Evolutionary conservation across 2,329 filamentous ascomycete genomes (phyloP), one percentile per base, ranked within the genome.

Genomic region (Volutella citrinella): DNA sequence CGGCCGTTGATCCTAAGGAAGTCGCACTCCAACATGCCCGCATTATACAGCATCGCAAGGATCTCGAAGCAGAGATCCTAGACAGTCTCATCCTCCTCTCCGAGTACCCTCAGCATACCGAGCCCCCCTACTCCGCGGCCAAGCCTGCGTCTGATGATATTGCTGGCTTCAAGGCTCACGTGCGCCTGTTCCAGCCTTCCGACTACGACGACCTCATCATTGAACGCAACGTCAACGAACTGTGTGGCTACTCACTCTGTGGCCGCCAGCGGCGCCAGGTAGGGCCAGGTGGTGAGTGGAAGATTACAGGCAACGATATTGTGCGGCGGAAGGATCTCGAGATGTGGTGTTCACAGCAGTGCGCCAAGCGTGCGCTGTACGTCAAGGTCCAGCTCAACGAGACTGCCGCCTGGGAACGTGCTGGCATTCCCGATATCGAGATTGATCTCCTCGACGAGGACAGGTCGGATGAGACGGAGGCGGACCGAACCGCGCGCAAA

Each of bases 171-270:
- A 80, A 82, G 49, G 55, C 68, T 5, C 74, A 78, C 21, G 66
- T 97, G 16, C 66, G 74, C 9, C 71, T 79, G 26, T 97, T 96
- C 63, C 87, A 91, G 57, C 87, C 90, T 1, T 74, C 76, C 33
- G 91, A 98, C 66, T 95, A 94, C 66, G 88, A 95, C 55, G 84
- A 87, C 45, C 69, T 97, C 30, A 81, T 96, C 40, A 76, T 84
- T 45, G 93, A 98, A 68, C 85, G 93, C 52, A 94, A 95, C 59
- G 84, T 87, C 46, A 82, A 87, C 49, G 78, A 75, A 26, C 72
- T 78, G 14, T 98, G 93, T 64, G 93, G 89, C 3, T 97, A 96
- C 58, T 71, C 77, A 0, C 72, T 97, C 18, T 98, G 93, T 60
- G 65, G 78, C 1, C 73, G 72, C 12, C 71, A 78, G n/a, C 80